Conservation (phyloP, 257 asterid genomes). For the Lycium barbarum region DNA sequence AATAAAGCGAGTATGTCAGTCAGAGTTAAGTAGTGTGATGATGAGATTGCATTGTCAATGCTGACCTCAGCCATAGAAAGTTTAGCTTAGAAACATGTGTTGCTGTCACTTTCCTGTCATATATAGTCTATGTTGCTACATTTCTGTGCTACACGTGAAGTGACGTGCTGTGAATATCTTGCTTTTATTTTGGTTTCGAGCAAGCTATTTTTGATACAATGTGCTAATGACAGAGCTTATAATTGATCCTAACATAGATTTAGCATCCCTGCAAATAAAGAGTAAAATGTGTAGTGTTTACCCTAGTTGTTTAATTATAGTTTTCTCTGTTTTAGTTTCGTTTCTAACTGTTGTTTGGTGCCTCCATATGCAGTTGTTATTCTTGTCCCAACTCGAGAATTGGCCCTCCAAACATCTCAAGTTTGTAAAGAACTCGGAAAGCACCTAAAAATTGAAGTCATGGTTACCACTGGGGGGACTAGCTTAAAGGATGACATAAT, state of each 20-base stretch:
- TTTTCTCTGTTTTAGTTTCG: not conserved
- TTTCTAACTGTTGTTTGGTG: constrained; percentile 20
- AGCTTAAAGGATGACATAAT: constrained; percentile 89
- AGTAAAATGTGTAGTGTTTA: not conserved
- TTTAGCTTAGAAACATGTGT: not conserved
- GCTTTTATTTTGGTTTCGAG: not conserved
- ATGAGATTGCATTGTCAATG: not conserved
- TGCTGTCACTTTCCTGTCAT: not conserved
- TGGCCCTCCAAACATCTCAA: constrained; percentile 91
- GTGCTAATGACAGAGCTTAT: not conserved
- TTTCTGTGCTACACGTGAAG: not conserved
- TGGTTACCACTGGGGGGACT: constrained; percentile 94
- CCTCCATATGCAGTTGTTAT: constrained; percentile 63
- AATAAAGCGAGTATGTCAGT: not conserved
- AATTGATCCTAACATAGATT: not conserved
- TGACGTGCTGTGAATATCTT: not conserved
- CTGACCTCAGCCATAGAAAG: not conserved
- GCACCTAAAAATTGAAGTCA: constrained; percentile 74
- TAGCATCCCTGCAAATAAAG: constrained; percentile 12
- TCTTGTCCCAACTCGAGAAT: constrained; percentile 84
- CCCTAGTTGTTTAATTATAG: constrained; percentile 20
- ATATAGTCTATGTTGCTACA: not conserved
- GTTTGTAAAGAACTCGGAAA: constrained; percentile 93
- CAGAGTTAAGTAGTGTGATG: not conserved
- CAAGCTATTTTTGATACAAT: not conserved